Evolutionary conservation across 2,329 filamentous ascomycete genomes (phyloP).

Genomic region (Grosmannia penicillata): DNA sequence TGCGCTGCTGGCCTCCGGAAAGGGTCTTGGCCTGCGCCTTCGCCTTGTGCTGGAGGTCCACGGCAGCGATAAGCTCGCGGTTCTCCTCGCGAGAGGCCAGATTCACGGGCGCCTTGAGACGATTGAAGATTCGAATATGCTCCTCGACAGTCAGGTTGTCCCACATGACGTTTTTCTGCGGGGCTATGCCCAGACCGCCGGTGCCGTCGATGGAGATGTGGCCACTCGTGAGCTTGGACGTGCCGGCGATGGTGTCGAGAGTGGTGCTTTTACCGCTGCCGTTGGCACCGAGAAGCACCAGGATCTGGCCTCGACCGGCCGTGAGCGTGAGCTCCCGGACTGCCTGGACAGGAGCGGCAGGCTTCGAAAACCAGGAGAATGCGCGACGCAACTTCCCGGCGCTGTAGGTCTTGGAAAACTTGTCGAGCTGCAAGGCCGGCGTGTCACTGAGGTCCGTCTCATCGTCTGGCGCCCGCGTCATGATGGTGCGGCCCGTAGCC

Average conservation of each 20-base stretch:
- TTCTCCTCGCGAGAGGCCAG: constrained; percentile 44
- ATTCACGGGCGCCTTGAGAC: constrained; percentile 51
- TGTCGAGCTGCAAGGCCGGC: constrained; percentile 52
- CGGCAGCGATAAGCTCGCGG: constrained; percentile 45
- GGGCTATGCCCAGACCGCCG: constrained; percentile 72
- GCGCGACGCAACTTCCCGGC: constrained; percentile 46
- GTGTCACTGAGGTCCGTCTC: constrained; percentile 11
- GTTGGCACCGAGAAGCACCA: constrained; percentile 77
- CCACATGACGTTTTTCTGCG: constrained; percentile 92
- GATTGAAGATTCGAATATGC: constrained; percentile 73
- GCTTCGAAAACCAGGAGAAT: constrained; percentile 28
- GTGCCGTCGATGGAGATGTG: constrained; percentile 63
- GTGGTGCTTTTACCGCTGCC: constrained; percentile 86
- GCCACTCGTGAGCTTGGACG: constrained; percentile 63
- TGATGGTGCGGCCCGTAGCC: constrained; percentile 41
- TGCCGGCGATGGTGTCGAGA: constrained; percentile 71
- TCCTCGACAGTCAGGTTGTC: constrained; percentile 75
- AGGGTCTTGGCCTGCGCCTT: constrained; percentile 60
- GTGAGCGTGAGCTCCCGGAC: constrained; percentile 60
- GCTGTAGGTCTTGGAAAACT: constrained; percentile 65
- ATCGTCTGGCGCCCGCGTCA: constrained; percentile 17
- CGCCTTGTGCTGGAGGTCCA: constrained; percentile 64
- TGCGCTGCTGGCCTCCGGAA: constrained; percentile 83
- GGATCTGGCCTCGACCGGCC: constrained; percentile 65
- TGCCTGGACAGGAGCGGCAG: constrained; percentile 57